Percentiles rank a stretch among this genome's conserved stretches.
These are phyloP conservation scores for Dimargaris verticillata DNA, from an alignment of 192 early-diverging fungal species.

Conservation along the genomic window DNA sequence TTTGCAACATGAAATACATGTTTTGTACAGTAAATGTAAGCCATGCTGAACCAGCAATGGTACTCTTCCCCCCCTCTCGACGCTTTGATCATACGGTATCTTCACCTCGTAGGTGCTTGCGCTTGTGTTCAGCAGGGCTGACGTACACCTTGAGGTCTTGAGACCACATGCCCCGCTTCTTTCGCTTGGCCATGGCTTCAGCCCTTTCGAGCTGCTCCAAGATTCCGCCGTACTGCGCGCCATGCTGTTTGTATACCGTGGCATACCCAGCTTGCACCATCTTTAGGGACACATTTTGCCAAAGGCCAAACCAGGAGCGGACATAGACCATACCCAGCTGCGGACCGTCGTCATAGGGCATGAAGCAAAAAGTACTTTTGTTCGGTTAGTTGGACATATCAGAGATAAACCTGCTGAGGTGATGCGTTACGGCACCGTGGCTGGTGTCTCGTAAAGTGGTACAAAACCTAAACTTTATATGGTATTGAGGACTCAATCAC, in stretches of 20 bases:
- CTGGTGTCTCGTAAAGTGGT: no score
- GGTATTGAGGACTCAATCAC: neutral
- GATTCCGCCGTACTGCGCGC: slow-evolving; percentile 36
- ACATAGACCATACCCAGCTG: slow-evolving; percentile 41
- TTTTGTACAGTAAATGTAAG: no score
- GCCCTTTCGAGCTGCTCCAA: slow-evolving; percentile 25
- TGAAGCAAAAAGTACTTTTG: neutral
- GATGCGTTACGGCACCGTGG: no score
- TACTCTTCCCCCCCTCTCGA: no score
- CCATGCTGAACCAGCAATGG: no score
- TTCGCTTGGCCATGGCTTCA: slow-evolving; percentile 36
- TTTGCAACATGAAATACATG: no score
- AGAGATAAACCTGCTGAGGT: no score
- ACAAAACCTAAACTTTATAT: no score
- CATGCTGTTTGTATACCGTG: slow-evolving; percentile 35
- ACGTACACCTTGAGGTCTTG: slow-evolving; percentile 14
- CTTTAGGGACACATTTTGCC: slow-evolving; percentile 38
- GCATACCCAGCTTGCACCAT: slow-evolving; percentile 40
- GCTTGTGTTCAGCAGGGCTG: slow-evolving; percentile 26
- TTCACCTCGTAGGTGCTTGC: slow-evolving; percentile 20
- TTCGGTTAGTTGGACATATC: no score
- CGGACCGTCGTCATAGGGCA: no score
- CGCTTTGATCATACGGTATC: neutral
- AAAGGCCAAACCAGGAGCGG: slow-evolving; percentile 22
- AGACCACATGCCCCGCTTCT: slow-evolving; percentile 21